Evolutionary conservation across 208 protist species (phyloP), one percentile per base, ranked within the genome.

Genomic region (Trypanosoma congolense): DNA sequence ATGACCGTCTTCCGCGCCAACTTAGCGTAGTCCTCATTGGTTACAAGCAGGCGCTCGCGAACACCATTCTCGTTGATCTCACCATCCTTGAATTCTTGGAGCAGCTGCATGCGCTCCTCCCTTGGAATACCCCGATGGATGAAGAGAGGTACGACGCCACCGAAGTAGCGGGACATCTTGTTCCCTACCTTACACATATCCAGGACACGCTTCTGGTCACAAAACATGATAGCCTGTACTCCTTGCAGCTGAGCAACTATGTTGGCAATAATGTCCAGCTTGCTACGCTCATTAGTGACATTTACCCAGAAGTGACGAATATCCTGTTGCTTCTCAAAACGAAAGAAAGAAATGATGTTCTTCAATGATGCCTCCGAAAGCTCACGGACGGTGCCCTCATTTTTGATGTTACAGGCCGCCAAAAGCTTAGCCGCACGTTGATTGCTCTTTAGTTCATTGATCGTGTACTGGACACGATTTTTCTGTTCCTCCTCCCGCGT

Each of bases 1-100:
- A 96, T 84, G 42, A 90, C 35, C 9, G 73, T 87, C 61, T 92
- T 93, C 43, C 83, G 80, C 10, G 89, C 85, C 38, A 93, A 61
- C 70, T 93, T 93, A 40, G 89, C 89, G 68, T 96, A 96, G 68
- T 96, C 89, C 50, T 90, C 83, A 65, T 70, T 93, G 14, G 89
- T 92, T 44, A 96, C 78, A 40, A 96, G 73, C 42, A 96, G 75
- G n/a, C 89, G 85, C 69, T 96, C 70, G 47, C 65, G 69, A 60
- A 91, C 71, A 50, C 89, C 89, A 45, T 85, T 70, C 22, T 86
- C 75, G 57, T 91, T 92, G 36, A 45, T 53, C 22, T 79, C 76
- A 42, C 89, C 89, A 21, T 84, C 76, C 77, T 96, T 96, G 62
- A 96, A 96, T 43, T 64, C 63, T 65, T 93, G 82, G 1, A 96